These are phyloP conservation scores for Pistacia integerrima DNA, from an alignment of 345 rosid genomes.

Conservation along the genomic window DNA sequence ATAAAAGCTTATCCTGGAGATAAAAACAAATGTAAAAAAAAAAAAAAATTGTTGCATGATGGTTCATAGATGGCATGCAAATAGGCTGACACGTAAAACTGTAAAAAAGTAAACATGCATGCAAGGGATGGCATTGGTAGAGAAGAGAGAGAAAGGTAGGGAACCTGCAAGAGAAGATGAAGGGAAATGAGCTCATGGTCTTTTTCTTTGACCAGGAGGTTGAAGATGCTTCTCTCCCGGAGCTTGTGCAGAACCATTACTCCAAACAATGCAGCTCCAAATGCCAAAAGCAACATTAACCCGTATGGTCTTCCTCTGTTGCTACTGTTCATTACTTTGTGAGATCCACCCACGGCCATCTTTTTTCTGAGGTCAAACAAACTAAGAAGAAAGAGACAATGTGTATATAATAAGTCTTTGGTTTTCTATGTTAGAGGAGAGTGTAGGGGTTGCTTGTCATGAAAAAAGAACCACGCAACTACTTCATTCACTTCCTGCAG, in stretches of 20 bases:
- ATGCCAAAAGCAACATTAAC: constrained; percentile 53
- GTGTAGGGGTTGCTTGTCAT: constrained; percentile 35
- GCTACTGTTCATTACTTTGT: constrained; percentile 28
- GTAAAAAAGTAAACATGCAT: neutral
- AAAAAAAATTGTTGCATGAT: constrained; percentile 10
- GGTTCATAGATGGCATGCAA: constrained; percentile 12
- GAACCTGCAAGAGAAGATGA: constrained; percentile 62
- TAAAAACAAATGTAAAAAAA: neutral
- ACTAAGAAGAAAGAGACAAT: neutral
- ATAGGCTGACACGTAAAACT: constrained; percentile 26
- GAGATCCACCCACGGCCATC: constrained; percentile 28
- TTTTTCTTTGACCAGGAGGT: constrained; percentile 51
- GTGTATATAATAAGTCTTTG: neutral
- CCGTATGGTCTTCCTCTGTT: constrained; percentile 46
- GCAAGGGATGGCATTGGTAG: neutral
- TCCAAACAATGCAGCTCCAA: constrained; percentile 58
- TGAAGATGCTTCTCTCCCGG: constrained; percentile 55
- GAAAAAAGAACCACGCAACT: constrained; percentile 34
- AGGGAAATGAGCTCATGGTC: constrained; percentile 45
- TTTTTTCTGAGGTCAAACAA: neutral
- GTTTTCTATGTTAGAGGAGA: neutral
- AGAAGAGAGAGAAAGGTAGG: constrained; percentile 12
- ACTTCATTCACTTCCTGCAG: neutral
- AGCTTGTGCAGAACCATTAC: constrained; percentile 57
- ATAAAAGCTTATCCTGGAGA: neutral